A percentile compares a stretch with the other conserved stretches of the same genome.
These are phyloP conservation scores for Suillus decipiens DNA, from an alignment of 768 basidiomycete genomes.

Conservation along the genomic window DNA sequence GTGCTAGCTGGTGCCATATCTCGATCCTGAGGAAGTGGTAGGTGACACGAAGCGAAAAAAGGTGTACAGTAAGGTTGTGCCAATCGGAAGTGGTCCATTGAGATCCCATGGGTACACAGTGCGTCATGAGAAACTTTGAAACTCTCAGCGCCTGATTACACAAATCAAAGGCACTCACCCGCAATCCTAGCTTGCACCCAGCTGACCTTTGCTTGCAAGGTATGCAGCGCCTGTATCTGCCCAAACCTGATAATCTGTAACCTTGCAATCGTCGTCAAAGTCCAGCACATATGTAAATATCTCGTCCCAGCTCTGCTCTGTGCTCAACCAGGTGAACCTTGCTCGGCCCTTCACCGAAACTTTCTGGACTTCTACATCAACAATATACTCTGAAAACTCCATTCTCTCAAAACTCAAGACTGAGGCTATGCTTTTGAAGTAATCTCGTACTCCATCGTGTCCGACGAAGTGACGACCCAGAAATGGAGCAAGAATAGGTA, in stretches of 20 bases:
- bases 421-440: constrained; percentile 50
- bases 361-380: constrained; percentile 50
- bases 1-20: background rate
- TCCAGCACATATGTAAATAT: constrained; percentile 60
- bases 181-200: constrained; percentile 23
- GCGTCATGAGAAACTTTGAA: background rate
- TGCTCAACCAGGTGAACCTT: constrained; percentile 56
- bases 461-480: constrained; percentile 53
- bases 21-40: background rate
- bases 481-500: constrained; percentile 57
- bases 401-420: constrained; percentile 53
- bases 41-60: background rate
- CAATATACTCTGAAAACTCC: constrained; percentile 54
- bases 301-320: constrained; percentile 60
- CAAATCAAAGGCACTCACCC: background rate
- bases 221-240: constrained; percentile 67
- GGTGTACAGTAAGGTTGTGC: background rate
- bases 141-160: background rate
- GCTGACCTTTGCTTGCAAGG: constrained; percentile 53
- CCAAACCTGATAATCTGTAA: constrained; percentile 67
- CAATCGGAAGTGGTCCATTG: background rate
- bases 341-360: constrained; percentile 58
- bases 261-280: constrained; percentile 57
- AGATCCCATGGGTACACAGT: background rate
- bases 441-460: constrained; percentile 41